A percentile compares a stretch with the other conserved stretches of the same genome.
Conservation (phyloP, 139 green algal species). For the Trebouxia sp. region DNA sequence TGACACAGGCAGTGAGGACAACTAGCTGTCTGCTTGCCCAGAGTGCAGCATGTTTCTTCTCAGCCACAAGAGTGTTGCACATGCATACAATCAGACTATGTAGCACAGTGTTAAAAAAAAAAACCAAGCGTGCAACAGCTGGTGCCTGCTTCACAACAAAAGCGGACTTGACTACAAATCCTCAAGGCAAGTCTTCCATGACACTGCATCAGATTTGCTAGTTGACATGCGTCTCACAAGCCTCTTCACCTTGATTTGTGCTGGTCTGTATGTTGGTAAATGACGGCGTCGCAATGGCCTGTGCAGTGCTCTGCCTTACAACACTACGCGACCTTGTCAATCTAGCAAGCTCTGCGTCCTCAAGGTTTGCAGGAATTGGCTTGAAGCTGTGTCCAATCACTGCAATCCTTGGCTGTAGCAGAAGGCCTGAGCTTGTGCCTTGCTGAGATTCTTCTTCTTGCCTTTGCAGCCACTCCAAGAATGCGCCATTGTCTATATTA, state of each 20-base stretch:
- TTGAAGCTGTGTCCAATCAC: slow-evolving; percentile 10
- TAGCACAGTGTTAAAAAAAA: no score
- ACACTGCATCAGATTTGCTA: no score
- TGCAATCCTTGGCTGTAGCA: slow-evolving; percentile 1
- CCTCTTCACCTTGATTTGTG: background rate
- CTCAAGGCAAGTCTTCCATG: no score
- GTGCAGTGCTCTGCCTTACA: background rate
- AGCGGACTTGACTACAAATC: no score
- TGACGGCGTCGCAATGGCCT: background rate
- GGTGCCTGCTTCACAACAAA: no score
- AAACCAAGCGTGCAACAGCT: no score
- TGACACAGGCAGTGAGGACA: no score
- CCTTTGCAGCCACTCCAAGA: background rate
- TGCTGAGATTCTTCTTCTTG: slow-evolving; percentile 15
- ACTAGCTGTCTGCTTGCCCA: no score
- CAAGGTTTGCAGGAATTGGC: slow-evolving; percentile 16
- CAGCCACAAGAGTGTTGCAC: no score
- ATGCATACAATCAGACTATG: no score
- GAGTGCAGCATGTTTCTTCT: no score
- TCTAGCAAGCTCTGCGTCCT: background rate
- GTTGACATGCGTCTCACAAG: no score
- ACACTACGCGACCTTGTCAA: background rate
- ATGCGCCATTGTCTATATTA: background rate
- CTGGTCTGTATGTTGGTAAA: background rate
- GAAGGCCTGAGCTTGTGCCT: background rate